Conservation (phyloP, 2,329 filamentous ascomycete species). For the Calcarisporium arbuscula region DNA sequence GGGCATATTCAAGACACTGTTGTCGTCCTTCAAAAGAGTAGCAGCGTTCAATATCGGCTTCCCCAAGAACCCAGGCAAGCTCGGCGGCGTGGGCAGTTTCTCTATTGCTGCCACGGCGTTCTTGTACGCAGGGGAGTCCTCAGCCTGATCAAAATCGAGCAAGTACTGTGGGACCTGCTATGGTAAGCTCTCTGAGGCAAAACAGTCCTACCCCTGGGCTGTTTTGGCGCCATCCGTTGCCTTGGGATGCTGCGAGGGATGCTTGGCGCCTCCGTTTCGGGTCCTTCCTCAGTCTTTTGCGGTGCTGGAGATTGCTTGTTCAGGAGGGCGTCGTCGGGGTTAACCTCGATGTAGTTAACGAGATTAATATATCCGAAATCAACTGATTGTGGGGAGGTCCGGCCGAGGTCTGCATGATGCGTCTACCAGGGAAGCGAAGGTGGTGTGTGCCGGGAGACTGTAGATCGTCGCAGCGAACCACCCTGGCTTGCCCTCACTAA, state of each 20-base stretch:
- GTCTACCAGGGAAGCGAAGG: conserved; percentile 91
- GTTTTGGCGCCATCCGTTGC: conserved; percentile 38
- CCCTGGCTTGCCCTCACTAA: conserved; percentile 49
- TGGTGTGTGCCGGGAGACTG: conserved; percentile 90
- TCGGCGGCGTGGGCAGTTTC: conserved; percentile 76
- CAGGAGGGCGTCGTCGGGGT: conserved; percentile 59
- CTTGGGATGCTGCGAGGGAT: conserved; percentile 11
- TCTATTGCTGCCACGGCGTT: conserved; percentile 69
- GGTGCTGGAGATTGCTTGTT: conserved; percentile 16
- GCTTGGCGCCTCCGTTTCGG: conserved; percentile 7
- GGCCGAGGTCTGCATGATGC: conserved; percentile 86
- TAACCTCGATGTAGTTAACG: conserved; percentile 97
- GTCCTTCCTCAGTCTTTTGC: conserved; percentile 9
- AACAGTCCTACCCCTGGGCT: conserved; percentile 48
- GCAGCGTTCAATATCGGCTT: conserved; percentile 92
- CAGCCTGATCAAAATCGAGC: conserved; percentile 76
- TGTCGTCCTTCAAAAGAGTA: conserved; percentile 93
- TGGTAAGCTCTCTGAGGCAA: conserved; percentile 58
- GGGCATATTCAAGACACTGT: conserved; percentile 91
- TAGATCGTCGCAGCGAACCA: conserved; percentile 72
- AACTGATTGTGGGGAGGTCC: conserved; percentile 83
- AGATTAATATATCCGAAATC: conserved; percentile 98
- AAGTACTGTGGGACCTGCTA: conserved; percentile 77
- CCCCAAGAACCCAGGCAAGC: conserved; percentile 80
- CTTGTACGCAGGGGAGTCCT: conserved; percentile 69